Evolutionary conservation across 768 basidiomycete genomes (phyloP), one percentile per base, ranked within the genome.

Genomic region (Agaricus blazei): DNA sequence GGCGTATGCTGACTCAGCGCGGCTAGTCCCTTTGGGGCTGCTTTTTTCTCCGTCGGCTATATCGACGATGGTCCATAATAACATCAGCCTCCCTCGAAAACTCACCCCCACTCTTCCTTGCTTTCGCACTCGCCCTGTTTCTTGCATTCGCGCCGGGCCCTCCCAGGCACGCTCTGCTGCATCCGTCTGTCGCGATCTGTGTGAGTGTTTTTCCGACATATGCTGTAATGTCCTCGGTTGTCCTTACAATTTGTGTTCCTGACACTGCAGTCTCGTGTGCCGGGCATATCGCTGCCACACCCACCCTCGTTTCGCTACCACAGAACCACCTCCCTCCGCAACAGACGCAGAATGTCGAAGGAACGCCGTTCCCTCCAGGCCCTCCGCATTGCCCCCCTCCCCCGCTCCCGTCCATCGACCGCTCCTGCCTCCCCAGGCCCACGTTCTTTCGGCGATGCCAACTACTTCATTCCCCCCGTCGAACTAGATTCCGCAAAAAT

Each of bases 341-440:
- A 37, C 44, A 42, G 3, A 3, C 37, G 19, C 27, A 27, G 52
- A 59, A 77, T 78, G 74, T 66, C 75, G 45, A 77, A 72, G 67
- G 79, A 76, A 66, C 78, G 78, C 50, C 76, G 75, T 47, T 83
- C 82, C 4, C 65, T 83, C 54, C 79, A 80, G 62, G 73, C 78
- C 56, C 71, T 84, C 48, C 67, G 80, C 62, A 70, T 76, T 44
- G 75, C 78, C 57, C 69, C 80, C 31, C 79, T 78, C 66, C 63
- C 79, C 37, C 72, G 69, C 51, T 63, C 59, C 9, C 44, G 36
- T n/a, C 53, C 63, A 31, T 31, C 31, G 38, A 54, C 63, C 27
- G 60, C 69, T 41, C 52, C 64, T 34, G 65, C 67, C 31, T 59
- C 70, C 14, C 52, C 65, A 24, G 41, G n/a, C n/a, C 48, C 52